Base-by-base conservation (phyloP, 495 filamentous ascomycete species). In the Aspergillus homomorphus region DNA sequence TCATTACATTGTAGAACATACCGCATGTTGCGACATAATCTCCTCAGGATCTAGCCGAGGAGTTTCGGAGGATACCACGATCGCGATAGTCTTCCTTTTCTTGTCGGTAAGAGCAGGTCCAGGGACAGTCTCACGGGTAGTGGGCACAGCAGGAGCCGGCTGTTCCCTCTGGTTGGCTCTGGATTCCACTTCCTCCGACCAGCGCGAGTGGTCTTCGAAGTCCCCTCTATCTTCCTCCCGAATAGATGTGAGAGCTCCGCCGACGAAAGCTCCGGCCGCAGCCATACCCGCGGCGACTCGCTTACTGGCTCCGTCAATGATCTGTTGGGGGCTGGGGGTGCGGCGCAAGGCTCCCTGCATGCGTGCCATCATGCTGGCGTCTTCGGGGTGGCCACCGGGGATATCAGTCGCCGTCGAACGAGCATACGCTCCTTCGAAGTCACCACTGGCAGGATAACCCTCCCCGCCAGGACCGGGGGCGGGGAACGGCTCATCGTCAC, bases 271-370 rank as follows among this genome's bases (percentile, higher is more conserved):
- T 7, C 91, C 89, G n/a, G 90, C 91, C 23, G 92, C 92, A 9
- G 89, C 87, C 58, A 96, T 76, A 0, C 91, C 87, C 12, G 90
- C 90, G 0, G 81, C 84, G 21, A 95, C 87, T 51, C 81, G 86
- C 69, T 85, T 86, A 66, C 84, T 86, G 1, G 91, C 90, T 28
- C 82, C 85, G 67, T 93, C 89, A 60, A 92, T 82, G 58, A 96
- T 82, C 72, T 95, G 89, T 66, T 95, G 90, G 23, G 92, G 92
- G 65, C 90, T 95, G 10, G 92, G 90, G 5, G 91, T 94, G 53
- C 91, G 84, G 64, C 89, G 84, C 68, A 96, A 74, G n/a, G 89
- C 89, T 57, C 89, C 89, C 54, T 88, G 85, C 79, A 95, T 87
- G 49, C 88, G 88, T 48, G 84, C 80, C 62, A 92, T 85, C 75